phyloP scores from a whole-genome alignment of 345 rosid species.

The Erucastrum elatum region DNA sequence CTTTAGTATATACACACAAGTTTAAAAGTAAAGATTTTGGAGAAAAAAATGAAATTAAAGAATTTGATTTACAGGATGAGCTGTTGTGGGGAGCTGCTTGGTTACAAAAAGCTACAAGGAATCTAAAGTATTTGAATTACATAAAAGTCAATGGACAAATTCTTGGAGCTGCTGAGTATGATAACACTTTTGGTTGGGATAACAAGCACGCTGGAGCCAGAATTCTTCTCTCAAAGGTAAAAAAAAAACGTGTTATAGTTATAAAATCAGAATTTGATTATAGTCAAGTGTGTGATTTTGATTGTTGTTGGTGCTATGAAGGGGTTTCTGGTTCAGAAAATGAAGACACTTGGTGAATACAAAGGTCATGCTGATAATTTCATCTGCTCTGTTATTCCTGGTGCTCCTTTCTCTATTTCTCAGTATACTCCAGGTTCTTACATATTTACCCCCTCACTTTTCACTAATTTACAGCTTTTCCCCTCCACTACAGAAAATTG shows the following conservation, averaged over 20 bases:
- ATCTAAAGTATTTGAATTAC: slow-evolving; percentile 61
- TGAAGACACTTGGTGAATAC: slow-evolving; percentile 79
- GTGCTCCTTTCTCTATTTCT: slow-evolving; percentile 74
- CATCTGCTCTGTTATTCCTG: slow-evolving; percentile 88
- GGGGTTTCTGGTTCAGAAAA: slow-evolving; percentile 75
- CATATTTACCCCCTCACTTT: slow-evolving; percentile 13
- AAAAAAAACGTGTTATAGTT: neutral
- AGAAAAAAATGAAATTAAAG: neutral
- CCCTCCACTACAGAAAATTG: neutral
- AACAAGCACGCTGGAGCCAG: slow-evolving; percentile 92
- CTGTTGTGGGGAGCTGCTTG: slow-evolving; percentile 98
- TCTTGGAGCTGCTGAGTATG: slow-evolving; percentile 81
- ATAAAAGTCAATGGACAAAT: slow-evolving; percentile 77
- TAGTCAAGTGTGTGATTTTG: neutral
- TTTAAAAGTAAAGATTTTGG: neutral
- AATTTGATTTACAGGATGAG: slow-evolving; percentile 57
- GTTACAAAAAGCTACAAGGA: slow-evolving; percentile 84
- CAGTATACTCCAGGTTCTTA: slow-evolving; percentile 81
- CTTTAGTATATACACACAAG: neutral
- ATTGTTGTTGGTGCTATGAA: slow-evolving; percentile 16
- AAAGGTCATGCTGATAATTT: slow-evolving; percentile 96
- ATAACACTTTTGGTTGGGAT: slow-evolving; percentile 96
- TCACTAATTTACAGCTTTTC: neutral
- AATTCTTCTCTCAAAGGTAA: slow-evolving; percentile 93
- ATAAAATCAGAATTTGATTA: neutral